These are phyloP conservation scores for Brassica incana DNA, from an alignment of 345 rosid species.

Conservation along the genomic window DNA sequence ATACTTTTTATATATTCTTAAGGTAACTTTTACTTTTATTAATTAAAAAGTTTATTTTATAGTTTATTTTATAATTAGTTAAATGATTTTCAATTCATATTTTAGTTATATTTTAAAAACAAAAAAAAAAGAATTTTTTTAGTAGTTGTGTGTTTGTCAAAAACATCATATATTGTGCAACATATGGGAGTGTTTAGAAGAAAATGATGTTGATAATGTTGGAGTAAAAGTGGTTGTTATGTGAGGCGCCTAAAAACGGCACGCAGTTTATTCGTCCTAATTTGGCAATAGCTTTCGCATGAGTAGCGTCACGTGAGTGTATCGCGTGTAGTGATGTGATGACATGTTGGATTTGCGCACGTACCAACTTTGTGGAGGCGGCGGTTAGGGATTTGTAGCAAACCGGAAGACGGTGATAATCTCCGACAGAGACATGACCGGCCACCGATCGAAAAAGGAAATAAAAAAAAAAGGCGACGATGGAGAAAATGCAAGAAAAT, in stretches of 20 bases:
- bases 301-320: conserved; percentile 3
- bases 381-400: background rate
- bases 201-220: background rate
- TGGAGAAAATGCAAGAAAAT: background rate
- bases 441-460: too few species aligned
- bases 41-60: too few species aligned
- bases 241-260: conserved; percentile 12
- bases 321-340: conserved; percentile 21
- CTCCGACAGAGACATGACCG: conserved; percentile 5
- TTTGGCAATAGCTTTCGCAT: background rate
- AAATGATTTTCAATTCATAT: too few species aligned
- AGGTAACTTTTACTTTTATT: too few species aligned
- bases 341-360: conserved; percentile 31
- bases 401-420: conserved; percentile 6
- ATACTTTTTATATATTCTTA: too few species aligned
- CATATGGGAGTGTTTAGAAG: background rate
- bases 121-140: too few species aligned
- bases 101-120: too few species aligned
- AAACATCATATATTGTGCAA: too few species aligned
- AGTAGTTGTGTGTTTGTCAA: too few species aligned
- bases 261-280: background rate
- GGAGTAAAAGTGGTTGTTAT: background rate
- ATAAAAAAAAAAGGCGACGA: background rate
- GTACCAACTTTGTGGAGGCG: conserved; percentile 19
- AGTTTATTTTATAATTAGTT: too few species aligned